Evolutionary conservation across 768 basidiomycete species (phyloP), one percentile per base, ranked within the genome.

Genomic region (Solioccasus polychromus): DNA sequence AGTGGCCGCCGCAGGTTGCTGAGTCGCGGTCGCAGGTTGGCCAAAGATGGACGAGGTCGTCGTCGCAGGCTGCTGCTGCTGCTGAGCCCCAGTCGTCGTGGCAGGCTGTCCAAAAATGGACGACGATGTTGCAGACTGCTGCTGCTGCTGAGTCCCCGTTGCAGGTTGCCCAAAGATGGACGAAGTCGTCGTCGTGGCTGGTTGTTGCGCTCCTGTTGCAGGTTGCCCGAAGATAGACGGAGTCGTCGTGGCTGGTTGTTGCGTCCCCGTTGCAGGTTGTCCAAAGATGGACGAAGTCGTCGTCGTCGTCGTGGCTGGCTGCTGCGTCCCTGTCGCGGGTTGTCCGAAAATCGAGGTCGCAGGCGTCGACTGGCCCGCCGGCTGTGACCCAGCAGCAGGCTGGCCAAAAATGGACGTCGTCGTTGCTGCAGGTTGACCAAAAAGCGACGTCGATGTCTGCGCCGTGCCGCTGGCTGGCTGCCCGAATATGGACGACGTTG

Each of bases 51-150:
- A 41, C 7, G 71, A 71, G 7, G 68, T 12, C 0, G 59, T 39
- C 7, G 66, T 51, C 14, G 44, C 17, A 28, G 51, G 38, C 17
- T 54, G 59, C 9, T 54, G 54, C 20, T 61, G 64, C 15, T 64
- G 59, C 19, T 44, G 51, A 10, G 50, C 38, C 1, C 40, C 45
- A 22, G 51, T 28, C 28, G 28, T n/a, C n/a, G n/a, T 39, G 47
- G 55, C 48, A 17, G 63, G 48, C 45, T 71, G 68, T 5, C 73
- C 68, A 55, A 76, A 74, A 17, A 71, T 42, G 1, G 68, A 55
- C 1, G 57, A 50, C 3, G 57, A 28, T 4, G 50, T 39, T 34
- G 39, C 3, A 4, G 50, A 50, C 8, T 47, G 49, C 14, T 54
- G 42, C 19, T 45, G 53, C 22, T 67, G 67, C 24, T 67, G 72